A percentile compares a stretch with the other conserved stretches of the same genome.
These are phyloP conservation scores for Coffea humblotiana DNA, from an alignment of 305 asterid genomes.

Conservation along the genomic window DNA sequence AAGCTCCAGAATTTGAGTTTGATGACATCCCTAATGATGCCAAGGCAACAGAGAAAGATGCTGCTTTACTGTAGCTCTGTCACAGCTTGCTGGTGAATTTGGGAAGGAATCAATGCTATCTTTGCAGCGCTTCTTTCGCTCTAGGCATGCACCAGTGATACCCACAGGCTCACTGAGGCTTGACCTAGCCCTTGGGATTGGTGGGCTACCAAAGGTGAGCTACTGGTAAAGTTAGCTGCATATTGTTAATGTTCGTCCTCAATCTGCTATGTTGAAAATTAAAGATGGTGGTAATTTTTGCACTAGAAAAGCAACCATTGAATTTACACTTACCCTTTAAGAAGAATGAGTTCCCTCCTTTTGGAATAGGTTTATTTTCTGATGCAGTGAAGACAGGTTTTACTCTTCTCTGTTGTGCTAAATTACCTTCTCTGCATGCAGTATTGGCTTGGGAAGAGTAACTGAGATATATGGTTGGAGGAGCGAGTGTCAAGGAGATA, in stretches of 20 bases:
- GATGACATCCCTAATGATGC: conserved; percentile 61
- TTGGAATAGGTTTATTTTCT: background rate
- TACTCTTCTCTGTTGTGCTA: background rate
- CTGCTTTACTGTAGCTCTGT: conserved; percentile 71
- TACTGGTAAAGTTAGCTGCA: conserved; percentile 14
- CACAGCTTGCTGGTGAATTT: conserved; percentile 66
- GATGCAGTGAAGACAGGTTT: background rate
- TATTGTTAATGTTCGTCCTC: background rate
- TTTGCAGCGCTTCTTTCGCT: conserved; percentile 75
- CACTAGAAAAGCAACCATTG: background rate
- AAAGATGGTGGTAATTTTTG: background rate
- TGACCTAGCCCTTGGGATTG: conserved; percentile 90
- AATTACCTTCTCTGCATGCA: background rate
- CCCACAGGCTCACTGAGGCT: conserved; percentile 88
- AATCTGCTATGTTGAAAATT: background rate
- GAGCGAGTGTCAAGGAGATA: too few relatives aligned
- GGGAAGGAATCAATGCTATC: conserved; percentile 84
- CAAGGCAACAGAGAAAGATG: conserved; percentile 59
- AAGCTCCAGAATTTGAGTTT: conserved; percentile 50
- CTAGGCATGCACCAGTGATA: conserved; percentile 75
- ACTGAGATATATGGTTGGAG: background rate
- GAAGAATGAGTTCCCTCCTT: background rate
- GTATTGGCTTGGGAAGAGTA: background rate
- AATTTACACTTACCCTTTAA: background rate
- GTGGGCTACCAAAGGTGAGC: conserved; percentile 91